phyloP scores from a whole-genome alignment of 108 stramenopile species.

The Pseudonitzschia delicatissima region DNA sequence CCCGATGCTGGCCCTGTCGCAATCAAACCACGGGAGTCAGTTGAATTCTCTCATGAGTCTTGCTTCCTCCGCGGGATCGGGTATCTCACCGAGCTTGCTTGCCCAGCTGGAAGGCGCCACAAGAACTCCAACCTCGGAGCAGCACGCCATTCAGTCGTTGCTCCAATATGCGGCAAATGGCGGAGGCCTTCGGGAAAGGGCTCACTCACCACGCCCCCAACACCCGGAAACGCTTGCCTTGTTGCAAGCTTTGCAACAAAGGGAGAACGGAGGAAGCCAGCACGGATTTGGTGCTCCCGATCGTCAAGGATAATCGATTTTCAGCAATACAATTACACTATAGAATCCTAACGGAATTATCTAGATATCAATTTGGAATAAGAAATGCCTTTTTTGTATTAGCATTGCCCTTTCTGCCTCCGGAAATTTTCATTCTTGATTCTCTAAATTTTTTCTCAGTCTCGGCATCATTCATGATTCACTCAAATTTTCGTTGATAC shows the following conservation, averaged over 20 bases:
- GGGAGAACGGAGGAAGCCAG: slow-evolving; percentile 5
- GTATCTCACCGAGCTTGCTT: slow-evolving; percentile 12
- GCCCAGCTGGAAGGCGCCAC: slow-evolving; percentile 17
- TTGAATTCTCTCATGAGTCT: slow-evolving; percentile 14
- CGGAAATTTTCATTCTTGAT: too few species aligned
- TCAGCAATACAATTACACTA: too few species aligned
- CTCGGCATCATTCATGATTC: too few species aligned
- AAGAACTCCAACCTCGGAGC: slow-evolving; percentile 15
- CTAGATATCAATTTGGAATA: too few species aligned
- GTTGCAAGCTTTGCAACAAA: slow-evolving; percentile 17
- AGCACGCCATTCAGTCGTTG: slow-evolving; percentile 16
- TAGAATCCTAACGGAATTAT: too few species aligned
- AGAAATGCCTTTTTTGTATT: too few species aligned
- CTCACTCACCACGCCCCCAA: slow-evolving; percentile 1
- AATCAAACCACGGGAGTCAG: slow-evolving; percentile 10
- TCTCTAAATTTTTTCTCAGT: too few species aligned
- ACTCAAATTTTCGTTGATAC: too few species aligned
- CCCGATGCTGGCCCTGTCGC: slow-evolving; percentile 16
- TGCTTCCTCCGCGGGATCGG: slow-evolving; percentile 5
- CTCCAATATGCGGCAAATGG: slow-evolving; percentile 6
- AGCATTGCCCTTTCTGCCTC: too few species aligned
- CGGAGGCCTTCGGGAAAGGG: background rate
- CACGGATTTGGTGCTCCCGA: slow-evolving; percentile 7
- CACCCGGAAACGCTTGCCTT: slow-evolving; percentile 22
- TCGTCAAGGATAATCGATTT: slow-evolving; percentile 8